Evolutionary conservation across 495 filamentous ascomycete species (phyloP), one percentile per base, ranked within the genome.

Genomic region (Barbatosphaeria neglecta): DNA sequence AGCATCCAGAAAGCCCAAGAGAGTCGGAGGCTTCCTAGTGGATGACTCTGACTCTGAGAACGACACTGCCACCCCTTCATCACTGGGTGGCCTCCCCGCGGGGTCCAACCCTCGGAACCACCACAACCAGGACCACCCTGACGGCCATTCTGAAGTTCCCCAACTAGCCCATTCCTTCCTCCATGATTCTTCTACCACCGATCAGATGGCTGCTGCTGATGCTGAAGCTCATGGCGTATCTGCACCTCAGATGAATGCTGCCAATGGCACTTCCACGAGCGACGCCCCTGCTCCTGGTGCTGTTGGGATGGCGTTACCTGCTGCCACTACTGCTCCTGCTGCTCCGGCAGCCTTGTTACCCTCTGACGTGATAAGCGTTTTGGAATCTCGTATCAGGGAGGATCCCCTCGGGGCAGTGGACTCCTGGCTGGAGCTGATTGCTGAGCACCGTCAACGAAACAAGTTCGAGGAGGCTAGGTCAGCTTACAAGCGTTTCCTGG

Each of bases 371-470:
- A 73, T 94, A 53, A 85, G 87, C 10, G 82, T 90, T 35, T 72
- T 96, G 49, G 89, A 98, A 65, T 87, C 93, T 56, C 76, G 90
- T 50, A 83, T 95, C 57, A 79, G 79, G 49, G 86, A 96, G 53
- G 92, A 97, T 60, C 86, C 93, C 22, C 80, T 83, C 48, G 92
- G 90, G 50, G 92, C 96, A 57, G 72, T 90, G 52, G 80, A 89
- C 41, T 87, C 90, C 15, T 98, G 92, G 92, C 64, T 90, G 53
- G 74, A 74, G 47, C 71, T 98, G 56, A 89, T 98, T 61, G 74
- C 74, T 50, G 90, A 97, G 64, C 82, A 95, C 60, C 81, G 81
- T 52, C 75, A 77, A 56, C 85, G 85, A 54, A 80, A 81, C 59
- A 88, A 90, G 61, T 63, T 88, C 45, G 84, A 90, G 46, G 86